Conservation (phyloP, 805 yeast genomes). For the Candida coquimbonensis region DNA sequence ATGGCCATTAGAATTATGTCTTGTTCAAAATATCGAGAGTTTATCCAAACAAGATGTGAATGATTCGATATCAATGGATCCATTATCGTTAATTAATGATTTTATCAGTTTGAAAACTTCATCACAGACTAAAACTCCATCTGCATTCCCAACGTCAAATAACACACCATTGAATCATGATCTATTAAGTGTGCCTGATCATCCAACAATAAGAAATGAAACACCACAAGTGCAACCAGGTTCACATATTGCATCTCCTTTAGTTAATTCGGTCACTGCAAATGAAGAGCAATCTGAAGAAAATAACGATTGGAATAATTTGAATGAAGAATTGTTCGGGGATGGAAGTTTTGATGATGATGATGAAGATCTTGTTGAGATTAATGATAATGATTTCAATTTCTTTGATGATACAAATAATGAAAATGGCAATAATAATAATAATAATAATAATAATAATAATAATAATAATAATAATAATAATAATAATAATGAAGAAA, state of each 20-base stretch:
- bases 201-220: conserved; percentile 2
- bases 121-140: conserved; percentile 31
- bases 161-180: conserved; percentile 19
- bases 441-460: neutral
- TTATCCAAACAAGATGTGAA: neutral
- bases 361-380: conserved; percentile 14
- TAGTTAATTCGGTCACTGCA: neutral
- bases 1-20: conserved; percentile 70
- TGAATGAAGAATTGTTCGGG: conserved; percentile 28
- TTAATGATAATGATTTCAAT: conserved; percentile 23
- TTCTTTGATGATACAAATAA: conserved; percentile 24
- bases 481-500: conserved; percentile 9
- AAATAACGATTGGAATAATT: conserved; percentile 20
- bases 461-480: conserved; percentile 24
- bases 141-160: conserved; percentile 19
- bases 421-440: conserved; percentile 23
- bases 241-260: neutral
- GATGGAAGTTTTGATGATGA: conserved; percentile 21
- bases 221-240: neutral
- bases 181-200: neutral
- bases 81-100: conserved; percentile 32
- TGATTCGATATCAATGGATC: conserved; percentile 18
- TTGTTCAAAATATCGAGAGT: conserved; percentile 38
- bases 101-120: conserved; percentile 32
- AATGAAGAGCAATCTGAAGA: neutral